phyloP scores from a whole-genome alignment of 2,329 filamentous ascomycete genomes.

The Atkinsonella hypoxylon region DNA sequence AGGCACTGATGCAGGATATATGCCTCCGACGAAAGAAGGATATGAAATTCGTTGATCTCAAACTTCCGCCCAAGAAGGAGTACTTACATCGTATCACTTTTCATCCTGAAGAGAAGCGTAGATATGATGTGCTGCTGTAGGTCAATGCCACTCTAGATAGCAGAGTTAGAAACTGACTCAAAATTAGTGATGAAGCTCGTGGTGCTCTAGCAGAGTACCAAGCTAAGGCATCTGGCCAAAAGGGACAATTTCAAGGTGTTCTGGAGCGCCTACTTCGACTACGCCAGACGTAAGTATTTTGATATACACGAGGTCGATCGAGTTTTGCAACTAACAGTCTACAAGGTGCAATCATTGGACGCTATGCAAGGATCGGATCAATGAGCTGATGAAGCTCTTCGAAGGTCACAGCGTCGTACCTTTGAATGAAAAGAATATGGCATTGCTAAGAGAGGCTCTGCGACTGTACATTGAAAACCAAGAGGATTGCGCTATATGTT shows the following conservation, averaged over 20 bases:
- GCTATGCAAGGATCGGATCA: constrained; percentile 63
- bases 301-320: neutral
- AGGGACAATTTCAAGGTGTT: constrained; percentile 57
- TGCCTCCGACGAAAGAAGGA: constrained; percentile 76
- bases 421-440: constrained; percentile 59
- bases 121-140: constrained; percentile 63
- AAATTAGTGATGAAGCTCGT: constrained; percentile 54
- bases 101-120: constrained; percentile 58
- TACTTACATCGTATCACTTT: constrained; percentile 68
- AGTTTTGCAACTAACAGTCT: neutral
- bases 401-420: constrained; percentile 55
- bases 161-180: constrained; percentile 12
- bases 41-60: constrained; percentile 77
- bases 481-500: constrained; percentile 74
- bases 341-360: constrained; percentile 73
- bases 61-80: constrained; percentile 64
- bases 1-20: constrained; percentile 67
- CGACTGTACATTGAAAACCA: constrained; percentile 67
- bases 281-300: constrained; percentile 50
- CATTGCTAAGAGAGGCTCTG: constrained; percentile 62
- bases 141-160: constrained; percentile 14
- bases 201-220: constrained; percentile 54
- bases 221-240: constrained; percentile 27
- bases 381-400: constrained; percentile 56
- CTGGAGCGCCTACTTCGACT: constrained; percentile 74